phyloP scores from a whole-genome alignment of 352 stramenopile species.

The Phytophthora fragariaefolia region DNA sequence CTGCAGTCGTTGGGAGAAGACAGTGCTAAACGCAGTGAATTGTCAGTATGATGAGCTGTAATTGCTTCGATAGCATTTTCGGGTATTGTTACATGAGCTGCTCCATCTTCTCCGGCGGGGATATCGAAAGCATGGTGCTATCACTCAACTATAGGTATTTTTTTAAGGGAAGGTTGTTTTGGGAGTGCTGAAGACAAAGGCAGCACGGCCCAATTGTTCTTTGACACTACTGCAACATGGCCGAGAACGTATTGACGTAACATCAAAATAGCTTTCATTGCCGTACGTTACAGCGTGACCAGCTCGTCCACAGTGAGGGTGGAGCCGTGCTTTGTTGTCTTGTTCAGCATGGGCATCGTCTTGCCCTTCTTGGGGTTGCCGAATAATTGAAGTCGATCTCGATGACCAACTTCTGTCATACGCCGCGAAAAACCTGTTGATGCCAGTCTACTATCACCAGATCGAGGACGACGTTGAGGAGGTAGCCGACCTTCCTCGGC shows the following conservation, averaged over 20 bases:
- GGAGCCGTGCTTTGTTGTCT: conserved; percentile 20
- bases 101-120: conserved; percentile 55
- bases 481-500: conserved; percentile 58
- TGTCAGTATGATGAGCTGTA: not conserved
- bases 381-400: conserved; percentile 10
- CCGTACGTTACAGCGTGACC: conserved; percentile 26
- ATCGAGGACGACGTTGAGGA: conserved; percentile 30
- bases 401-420: conserved; percentile 39
- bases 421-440: conserved; percentile 14
- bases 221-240: too few relatives aligned
- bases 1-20: conserved; percentile 54
- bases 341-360: conserved; percentile 19
- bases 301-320: conserved; percentile 8
- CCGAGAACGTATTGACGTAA: not conserved
- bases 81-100: conserved; percentile 52
- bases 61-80: not conserved
- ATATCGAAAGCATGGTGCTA: conserved; percentile 43
- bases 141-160: too few relatives aligned
- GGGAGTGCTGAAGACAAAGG: not conserved
- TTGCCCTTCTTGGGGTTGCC: conserved; percentile 21
- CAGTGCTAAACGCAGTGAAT: conserved; percentile 28
- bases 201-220: conserved; percentile 9
- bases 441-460: not conserved
- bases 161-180: too few relatives aligned
- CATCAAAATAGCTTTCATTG: conserved; percentile 32